Evolutionary conservation across 2,329 filamentous ascomycete genomes (phyloP).

Genomic region (Aureobasidium sp.): DNA sequence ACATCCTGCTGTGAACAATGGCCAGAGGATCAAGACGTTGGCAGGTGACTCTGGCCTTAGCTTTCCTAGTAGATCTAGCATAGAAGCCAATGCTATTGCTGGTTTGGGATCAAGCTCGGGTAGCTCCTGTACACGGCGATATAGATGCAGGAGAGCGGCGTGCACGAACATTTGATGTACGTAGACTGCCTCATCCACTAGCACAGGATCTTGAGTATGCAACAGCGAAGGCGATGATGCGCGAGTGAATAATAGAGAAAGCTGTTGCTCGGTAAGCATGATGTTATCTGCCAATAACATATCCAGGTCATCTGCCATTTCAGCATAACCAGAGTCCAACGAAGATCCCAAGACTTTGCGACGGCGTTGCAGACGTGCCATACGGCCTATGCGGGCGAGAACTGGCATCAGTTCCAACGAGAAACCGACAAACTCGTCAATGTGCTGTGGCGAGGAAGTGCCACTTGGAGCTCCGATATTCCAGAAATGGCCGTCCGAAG

Average conservation of each 20-base stretch:
- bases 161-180: slow-evolving; percentile 10
- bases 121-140: slow-evolving; percentile 7
- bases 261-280: slow-evolving; percentile 4
- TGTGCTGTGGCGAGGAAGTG: not conserved
- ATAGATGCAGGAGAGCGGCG: not conserved
- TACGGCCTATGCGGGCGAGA: slow-evolving; percentile 6
- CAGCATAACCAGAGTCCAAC: not conserved
- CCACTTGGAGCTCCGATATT: not conserved
- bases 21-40: slow-evolving; percentile 10
- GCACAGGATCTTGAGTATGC: not conserved
- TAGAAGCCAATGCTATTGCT: not conserved
- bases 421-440: slow-evolving; percentile 14
- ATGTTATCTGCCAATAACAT: slow-evolving; percentile 7
- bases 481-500: slow-evolving; percentile 7
- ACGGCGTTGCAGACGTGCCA: slow-evolving; percentile 10
- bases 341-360: not conserved
- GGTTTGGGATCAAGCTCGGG: slow-evolving; percentile 1
- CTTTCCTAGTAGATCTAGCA: not conserved
- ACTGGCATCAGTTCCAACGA: slow-evolving; percentile 12
- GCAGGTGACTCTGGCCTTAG: slow-evolving; percentile 7
- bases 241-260: not conserved
- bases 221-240: not conserved
- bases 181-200: not conserved
- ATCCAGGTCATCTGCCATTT: slow-evolving; percentile 8
- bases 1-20: slow-evolving; percentile 11